phyloP scores from a whole-genome alignment of 768 basidiomycete genomes.

The Rhizopogon vulgaris region DNA sequence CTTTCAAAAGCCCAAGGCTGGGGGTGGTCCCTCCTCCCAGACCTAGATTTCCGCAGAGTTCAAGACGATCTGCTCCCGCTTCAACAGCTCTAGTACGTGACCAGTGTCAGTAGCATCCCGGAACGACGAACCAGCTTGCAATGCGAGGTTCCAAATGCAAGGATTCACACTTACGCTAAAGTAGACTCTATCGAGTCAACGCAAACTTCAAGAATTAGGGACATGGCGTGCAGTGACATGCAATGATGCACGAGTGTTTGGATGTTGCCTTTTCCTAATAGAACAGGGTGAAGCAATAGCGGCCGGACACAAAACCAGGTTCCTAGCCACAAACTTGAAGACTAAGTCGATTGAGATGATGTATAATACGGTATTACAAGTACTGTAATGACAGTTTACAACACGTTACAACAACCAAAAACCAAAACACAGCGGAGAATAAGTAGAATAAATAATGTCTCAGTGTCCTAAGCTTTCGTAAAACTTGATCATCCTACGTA shows the following conservation, averaged over 20 bases:
- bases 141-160: constrained; percentile 10
- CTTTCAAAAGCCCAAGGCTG: constrained; percentile 62
- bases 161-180: constrained; percentile 37
- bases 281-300: constrained; percentile 1
- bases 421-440: neutral
- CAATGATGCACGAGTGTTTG: too few species aligned
- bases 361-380: neutral
- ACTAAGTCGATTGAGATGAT: neutral
- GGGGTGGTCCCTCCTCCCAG: constrained; percentile 81
- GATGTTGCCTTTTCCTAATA: too few species aligned
- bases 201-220: constrained; percentile 47
- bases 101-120: neutral
- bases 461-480: constrained; percentile 41
- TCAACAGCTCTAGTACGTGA: constrained; percentile 48
- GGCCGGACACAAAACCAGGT: too few species aligned
- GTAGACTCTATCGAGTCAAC: constrained; percentile 75
- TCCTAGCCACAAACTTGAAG: too few species aligned
- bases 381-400: neutral
- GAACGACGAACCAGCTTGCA: too few species aligned
- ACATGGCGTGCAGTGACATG: constrained; percentile 14
- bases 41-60: constrained; percentile 65
- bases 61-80: constrained; percentile 72
- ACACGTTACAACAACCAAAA: neutral
- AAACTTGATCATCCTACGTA: constrained; percentile 51
- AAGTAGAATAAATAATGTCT: neutral